phyloP scores from a whole-genome alignment of 257 asterid species.

The Phtheirospermum japonicum region DNA sequence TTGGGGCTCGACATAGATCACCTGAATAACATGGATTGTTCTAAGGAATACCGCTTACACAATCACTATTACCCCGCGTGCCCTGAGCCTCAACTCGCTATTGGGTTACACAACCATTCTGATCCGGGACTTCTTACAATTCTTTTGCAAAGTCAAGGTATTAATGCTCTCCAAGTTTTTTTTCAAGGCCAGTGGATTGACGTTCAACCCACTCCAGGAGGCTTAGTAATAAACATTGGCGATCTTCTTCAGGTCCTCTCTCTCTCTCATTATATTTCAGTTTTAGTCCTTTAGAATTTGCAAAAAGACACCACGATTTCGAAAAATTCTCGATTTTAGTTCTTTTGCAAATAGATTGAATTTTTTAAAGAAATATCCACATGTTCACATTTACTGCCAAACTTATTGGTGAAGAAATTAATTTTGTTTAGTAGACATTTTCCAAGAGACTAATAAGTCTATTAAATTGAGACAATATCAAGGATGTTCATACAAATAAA shows the following conservation, averaged over 20 bases:
- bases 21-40: slow-evolving; percentile 30
- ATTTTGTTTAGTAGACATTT: too few species aligned
- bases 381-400: too few species aligned
- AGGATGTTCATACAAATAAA: too few species aligned
- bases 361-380: too few species aligned
- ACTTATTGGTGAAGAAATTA: too few species aligned
- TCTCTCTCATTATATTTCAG: too few species aligned
- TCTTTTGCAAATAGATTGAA: too few species aligned
- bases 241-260: slow-evolving; percentile 33
- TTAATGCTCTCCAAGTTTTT: slow-evolving; percentile 29
- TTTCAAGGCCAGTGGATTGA: slow-evolving; percentile 25
- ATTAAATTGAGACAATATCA: too few species aligned
- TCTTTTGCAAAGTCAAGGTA: slow-evolving; percentile 24
- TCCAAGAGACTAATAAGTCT: too few species aligned
- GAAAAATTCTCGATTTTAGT: too few species aligned
- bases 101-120: background rate
- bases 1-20: slow-evolving; percentile 22
- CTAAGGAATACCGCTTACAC: slow-evolving; percentile 18
- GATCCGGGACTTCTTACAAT: background rate
- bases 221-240: slow-evolving; percentile 25
- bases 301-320: too few species aligned
- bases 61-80: slow-evolving; percentile 29
- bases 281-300: too few species aligned
- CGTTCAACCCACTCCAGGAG: slow-evolving; percentile 25
- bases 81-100: background rate